These are phyloP conservation scores for Rhizopogon rudus DNA, from an alignment of 768 basidiomycete species.

Conservation along the genomic window DNA sequence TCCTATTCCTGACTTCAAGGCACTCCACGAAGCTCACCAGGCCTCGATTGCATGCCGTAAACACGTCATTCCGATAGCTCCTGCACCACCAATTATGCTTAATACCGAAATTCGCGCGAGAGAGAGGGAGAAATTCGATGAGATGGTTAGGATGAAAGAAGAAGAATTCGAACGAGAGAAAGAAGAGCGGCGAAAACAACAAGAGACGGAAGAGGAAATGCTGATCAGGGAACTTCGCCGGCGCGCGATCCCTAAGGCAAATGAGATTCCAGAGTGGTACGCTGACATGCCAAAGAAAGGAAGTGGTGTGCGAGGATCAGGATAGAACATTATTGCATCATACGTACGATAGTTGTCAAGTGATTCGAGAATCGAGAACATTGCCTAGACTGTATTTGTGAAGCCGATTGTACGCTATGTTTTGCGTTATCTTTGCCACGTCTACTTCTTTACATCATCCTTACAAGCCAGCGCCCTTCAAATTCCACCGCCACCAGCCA, in stretches of 20 bases:
- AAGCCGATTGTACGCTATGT: constrained; percentile 4
- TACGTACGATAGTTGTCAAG: neutral
- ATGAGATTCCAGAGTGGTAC: constrained; percentile 77
- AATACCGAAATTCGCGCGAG: constrained; percentile 51
- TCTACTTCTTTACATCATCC: constrained; percentile 10
- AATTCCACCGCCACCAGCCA: neutral
- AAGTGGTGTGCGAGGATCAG: constrained; percentile 16
- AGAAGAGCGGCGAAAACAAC: constrained; percentile 42
- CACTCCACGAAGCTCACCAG: constrained; percentile 44
- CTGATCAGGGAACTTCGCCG: constrained; percentile 59
- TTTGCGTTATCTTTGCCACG: constrained; percentile 16
- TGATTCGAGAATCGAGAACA: constrained; percentile 10
- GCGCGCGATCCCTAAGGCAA: constrained; percentile 60
- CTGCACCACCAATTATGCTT: constrained; percentile 38
- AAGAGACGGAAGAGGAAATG: constrained; percentile 53
- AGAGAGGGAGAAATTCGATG: constrained; percentile 64
- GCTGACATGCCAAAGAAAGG: constrained; percentile 59
- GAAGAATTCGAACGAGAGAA: constrained; percentile 40
- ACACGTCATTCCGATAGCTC: constrained; percentile 43
- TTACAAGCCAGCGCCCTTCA: neutral
- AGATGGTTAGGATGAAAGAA: constrained; percentile 51
- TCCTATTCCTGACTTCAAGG: constrained; percentile 49
- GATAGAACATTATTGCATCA: neutral
- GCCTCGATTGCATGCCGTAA: constrained; percentile 35
- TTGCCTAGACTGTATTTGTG: constrained; percentile 9